Percentiles rank a stretch among this genome's conserved stretches.
These are phyloP conservation scores for Chrysosporium keratinophilum DNA, from an alignment of 2,329 filamentous ascomycete genomes.

Conservation along the genomic window DNA sequence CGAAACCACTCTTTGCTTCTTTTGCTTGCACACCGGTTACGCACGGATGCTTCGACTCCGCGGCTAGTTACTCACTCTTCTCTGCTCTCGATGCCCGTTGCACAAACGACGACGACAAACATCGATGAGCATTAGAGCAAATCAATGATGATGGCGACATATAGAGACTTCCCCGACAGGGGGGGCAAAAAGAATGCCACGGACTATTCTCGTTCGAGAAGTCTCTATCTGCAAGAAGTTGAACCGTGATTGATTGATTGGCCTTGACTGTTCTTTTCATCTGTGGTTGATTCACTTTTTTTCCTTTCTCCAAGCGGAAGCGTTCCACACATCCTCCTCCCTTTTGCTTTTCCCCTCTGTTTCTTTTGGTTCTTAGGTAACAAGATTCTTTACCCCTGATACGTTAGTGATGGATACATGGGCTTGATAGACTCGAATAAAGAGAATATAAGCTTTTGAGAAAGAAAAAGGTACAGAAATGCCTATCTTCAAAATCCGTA, in stretches of 20 bases:
- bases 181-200: no score
- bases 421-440: no score
- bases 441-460: neutral
- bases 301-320: slow-evolving; percentile 3
- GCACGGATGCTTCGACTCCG: slow-evolving; percentile 1
- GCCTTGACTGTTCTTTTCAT: neutral
- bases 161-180: neutral
- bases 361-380: neutral
- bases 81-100: neutral
- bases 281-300: neutral
- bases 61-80: slow-evolving; percentile 5
- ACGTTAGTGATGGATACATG: no score
- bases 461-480: no score
- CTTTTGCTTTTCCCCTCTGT: neutral
- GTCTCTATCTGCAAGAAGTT: no score
- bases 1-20: neutral
- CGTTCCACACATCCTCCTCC: neutral
- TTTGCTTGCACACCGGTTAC: slow-evolving; percentile 3
- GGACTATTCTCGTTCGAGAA: no score
- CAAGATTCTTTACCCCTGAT: no score
- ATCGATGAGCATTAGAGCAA: neutral
- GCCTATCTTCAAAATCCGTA: no score
- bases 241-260: neutral
- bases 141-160: neutral
- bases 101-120: neutral